Percentiles rank a stretch among this genome's conserved stretches.
Conservation (phyloP, 805 yeast genomes). For the Ogataea pilisensis region DNA sequence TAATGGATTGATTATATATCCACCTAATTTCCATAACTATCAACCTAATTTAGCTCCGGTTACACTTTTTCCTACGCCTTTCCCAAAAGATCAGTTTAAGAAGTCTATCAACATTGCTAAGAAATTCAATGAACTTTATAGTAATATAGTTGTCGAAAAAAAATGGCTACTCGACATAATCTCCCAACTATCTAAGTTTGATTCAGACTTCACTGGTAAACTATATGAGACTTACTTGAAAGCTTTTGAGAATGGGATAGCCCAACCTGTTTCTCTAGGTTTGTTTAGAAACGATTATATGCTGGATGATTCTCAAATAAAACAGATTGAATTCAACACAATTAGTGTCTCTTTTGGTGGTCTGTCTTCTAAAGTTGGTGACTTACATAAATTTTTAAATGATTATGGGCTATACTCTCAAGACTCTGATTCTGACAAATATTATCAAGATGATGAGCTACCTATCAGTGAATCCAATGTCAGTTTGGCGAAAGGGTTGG, state of each 20-base stretch:
- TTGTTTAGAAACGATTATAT: conserved; percentile 89
- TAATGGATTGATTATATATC: conserved; percentile 81
- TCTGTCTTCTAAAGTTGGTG: conserved; percentile 72
- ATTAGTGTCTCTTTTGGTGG: conserved; percentile 96
- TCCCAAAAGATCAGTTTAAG: conserved; percentile 63
- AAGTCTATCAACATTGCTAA: conserved; percentile 64
- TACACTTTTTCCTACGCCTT: conserved; percentile 87
- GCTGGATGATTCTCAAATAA: conserved; percentile 58
- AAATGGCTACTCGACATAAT: conserved; percentile 62
- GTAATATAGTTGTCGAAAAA: conserved; percentile 53
- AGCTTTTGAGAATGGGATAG: conserved; percentile 45
- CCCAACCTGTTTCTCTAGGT: conserved; percentile 72
- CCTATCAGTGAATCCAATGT: conserved; percentile 62
- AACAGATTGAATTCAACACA: conserved; percentile 95
- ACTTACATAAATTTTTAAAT: conserved; percentile 67
- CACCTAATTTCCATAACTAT: conserved; percentile 46
- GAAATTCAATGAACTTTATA: conserved; percentile 70
- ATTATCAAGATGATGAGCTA: conserved; percentile 43
- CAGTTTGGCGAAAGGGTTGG: conserved; percentile 65
- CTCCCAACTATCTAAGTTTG: conserved; percentile 51
- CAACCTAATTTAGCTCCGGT: conserved; percentile 73
- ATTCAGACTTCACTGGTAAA: conserved; percentile 77
- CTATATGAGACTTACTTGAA: conserved; percentile 56
- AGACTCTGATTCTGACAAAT: conserved; percentile 35
- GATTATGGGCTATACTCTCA: conserved; percentile 46